Evolutionary conservation across 129 eudicot genomes (phyloP), one percentile per base, ranked within the genome.

Genomic region (Helianthus tuberosus): DNA sequence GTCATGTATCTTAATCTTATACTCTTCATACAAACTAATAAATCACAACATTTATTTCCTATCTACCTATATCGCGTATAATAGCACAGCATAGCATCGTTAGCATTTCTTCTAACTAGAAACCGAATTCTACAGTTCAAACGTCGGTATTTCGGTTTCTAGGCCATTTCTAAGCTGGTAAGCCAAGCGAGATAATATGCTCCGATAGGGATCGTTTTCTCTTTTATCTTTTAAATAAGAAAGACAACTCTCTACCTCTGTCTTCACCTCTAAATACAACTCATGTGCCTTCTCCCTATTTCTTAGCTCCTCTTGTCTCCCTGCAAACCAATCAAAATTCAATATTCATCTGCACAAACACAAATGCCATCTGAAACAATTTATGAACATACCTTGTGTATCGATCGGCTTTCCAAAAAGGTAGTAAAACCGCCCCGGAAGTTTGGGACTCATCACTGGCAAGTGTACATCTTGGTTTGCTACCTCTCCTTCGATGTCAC

Each of bases 341-440:
- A 51, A 54, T 17, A 36, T 65, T 50, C 44, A 9, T 75, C 11
- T 29, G 23, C 57, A 57, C 49, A 15, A 61, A 39, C 61, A 17
- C 15, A 59, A 46, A 47, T 39, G 54, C 3, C 6, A 35, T 51
- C 14, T 16, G 54, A 43, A 71, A 38, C 10, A 23, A 5, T 3
- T 59, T 23, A 23, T 17, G 6, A 67, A 44, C 63, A 61, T 77
- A 85, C 97, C 96, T 86, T 75, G 66, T 68, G 95, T 89, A 36
- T 86, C 90, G 16, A 93, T 82, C 43, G 98, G 89, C 80, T 84
- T 89, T 66, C 95, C 95, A 69, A 93, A 84, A 25, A 64, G 74
- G 80, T 77, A 93, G 66, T 93, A 93, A 16, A 89, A 89, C 44
- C 98, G 94, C 27, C 98, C 98, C 3, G 98, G 98, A 76, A 87